A percentile compares a stretch with the other conserved stretches of the same genome.
These are phyloP conservation scores for Hypholoma sublateritium DNA, from an alignment of 768 basidiomycete genomes.

Conservation along the genomic window DNA sequence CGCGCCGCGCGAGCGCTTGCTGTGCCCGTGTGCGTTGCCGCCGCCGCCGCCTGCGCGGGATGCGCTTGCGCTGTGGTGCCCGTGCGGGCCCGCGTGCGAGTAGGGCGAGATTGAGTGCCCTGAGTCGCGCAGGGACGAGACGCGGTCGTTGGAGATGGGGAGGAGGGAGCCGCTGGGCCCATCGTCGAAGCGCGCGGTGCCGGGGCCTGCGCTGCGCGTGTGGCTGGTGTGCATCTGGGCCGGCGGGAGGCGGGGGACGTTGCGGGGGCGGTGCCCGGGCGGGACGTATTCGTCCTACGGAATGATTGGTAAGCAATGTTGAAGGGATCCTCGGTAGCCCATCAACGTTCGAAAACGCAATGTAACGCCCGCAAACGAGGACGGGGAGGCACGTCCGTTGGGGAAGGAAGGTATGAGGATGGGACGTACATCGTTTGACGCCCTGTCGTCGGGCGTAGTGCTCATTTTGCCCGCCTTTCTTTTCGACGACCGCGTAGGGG, in stretches of 20 bases:
- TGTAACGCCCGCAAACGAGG: not conserved
- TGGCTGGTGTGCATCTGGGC: not conserved
- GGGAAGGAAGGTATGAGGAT: not conserved
- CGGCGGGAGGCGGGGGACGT: not conserved
- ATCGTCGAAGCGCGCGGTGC: constrained; percentile 2
- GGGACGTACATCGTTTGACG: constrained; percentile 6
- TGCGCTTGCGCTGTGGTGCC: not conserved
- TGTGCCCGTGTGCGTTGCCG: too few species aligned
- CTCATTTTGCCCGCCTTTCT: constrained; percentile 4
- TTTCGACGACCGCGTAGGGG: constrained; percentile 1
- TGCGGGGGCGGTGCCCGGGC: not conserved
- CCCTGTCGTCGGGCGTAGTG: constrained; percentile 2
- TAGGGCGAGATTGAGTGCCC: constrained; percentile 3
- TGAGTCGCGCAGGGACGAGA: constrained; percentile 10
- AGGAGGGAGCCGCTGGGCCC: constrained; percentile 13
- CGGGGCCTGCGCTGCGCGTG: not conserved
- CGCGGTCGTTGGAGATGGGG: constrained; percentile 18
- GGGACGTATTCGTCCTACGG: too few species aligned
- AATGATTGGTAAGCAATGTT: not conserved
- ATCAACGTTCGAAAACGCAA: not conserved
- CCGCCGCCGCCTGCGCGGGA: too few species aligned
- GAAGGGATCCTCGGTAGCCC: not conserved
- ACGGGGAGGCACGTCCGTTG: not conserved
- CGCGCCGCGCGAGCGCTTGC: constrained; percentile 7
- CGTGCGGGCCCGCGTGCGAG: not conserved